Conservation (phyloP, 2,329 filamentous ascomycete genomes). For the Microsporum ferrugineum region DNA sequence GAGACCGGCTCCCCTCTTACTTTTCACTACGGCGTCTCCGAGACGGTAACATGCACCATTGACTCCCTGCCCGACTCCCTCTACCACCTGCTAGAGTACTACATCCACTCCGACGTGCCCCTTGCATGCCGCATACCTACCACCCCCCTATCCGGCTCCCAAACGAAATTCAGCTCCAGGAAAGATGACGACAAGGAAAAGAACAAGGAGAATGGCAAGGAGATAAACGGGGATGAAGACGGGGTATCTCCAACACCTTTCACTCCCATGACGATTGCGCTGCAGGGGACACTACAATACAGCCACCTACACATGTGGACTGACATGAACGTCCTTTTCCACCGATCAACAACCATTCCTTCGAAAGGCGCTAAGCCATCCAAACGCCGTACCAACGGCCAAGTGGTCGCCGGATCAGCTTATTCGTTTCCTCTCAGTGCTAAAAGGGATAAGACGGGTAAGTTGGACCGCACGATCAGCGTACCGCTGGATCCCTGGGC, state of each 20-base stretch:
- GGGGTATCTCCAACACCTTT: conserved; percentile 42
- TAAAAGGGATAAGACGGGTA: conserved; percentile 14
- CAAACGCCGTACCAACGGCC: conserved; percentile 43
- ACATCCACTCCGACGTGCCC: conserved; percentile 92
- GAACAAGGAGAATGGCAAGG: conserved; percentile 14
- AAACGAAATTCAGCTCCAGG: not conserved
- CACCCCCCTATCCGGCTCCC: conserved; percentile 9
- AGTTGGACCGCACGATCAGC: conserved; percentile 37
- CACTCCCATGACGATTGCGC: conserved; percentile 75
- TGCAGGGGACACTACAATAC: conserved; percentile 78
- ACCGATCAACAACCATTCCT: conserved; percentile 34
- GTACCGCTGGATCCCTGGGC: conserved; percentile 36
- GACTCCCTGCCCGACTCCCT: conserved; percentile 42
- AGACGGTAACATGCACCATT: conserved; percentile 50
- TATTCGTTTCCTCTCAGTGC: conserved; percentile 57
- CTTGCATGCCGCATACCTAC: conserved; percentile 81
- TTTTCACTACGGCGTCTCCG: conserved; percentile 64
- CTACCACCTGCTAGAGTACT: conserved; percentile 61
- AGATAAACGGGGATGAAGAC: conserved; percentile 1
- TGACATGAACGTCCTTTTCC: conserved; percentile 78
- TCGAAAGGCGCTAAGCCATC: conserved; percentile 8
- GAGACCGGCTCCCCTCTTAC: conserved; percentile 75
- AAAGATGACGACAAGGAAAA: conserved; percentile 9
- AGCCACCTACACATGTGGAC: conserved; percentile 86
- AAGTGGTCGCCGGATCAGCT: conserved; percentile 74